A percentile compares a stretch with the other conserved stretches of the same genome.
phyloP scores from a whole-genome alignment of 75 land plant genomes.

The Adiantum capillusveneris region DNA sequence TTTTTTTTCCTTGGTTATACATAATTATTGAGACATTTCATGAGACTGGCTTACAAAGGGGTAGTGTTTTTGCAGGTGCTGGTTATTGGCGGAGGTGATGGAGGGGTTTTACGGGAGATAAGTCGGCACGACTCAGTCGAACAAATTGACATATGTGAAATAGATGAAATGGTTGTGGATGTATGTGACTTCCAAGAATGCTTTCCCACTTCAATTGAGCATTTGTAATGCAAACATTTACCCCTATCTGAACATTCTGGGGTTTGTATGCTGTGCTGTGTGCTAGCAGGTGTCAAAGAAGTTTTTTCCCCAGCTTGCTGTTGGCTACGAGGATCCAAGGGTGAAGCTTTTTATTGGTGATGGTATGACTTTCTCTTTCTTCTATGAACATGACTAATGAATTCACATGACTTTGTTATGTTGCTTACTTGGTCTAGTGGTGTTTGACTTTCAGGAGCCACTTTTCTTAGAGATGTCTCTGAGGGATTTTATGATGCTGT shows the following conservation, averaged over 20 bases:
- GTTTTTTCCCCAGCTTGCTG: slow-evolving; percentile 75
- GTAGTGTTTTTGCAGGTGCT: slow-evolving; percentile 56
- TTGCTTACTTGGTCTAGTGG: too few relatives aligned
- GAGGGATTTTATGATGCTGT: slow-evolving; percentile 93
- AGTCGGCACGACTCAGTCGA: slow-evolving; percentile 54
- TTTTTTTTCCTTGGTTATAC: not conserved
- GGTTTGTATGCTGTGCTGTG: not conserved
- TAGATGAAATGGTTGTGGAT: slow-evolving; percentile 63
- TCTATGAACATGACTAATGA: too few relatives aligned
- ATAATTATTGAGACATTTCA: not conserved
- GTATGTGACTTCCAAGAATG: slow-evolving; percentile 15
- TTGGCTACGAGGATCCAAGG: slow-evolving; percentile 87
- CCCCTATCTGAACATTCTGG: not conserved
- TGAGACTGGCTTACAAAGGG: not conserved
- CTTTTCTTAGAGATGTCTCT: slow-evolving; percentile 59
- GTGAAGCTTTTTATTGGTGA: slow-evolving; percentile 81
- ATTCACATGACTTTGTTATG: too few relatives aligned
- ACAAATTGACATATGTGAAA: slow-evolving; percentile 64
- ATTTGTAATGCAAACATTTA: not conserved
- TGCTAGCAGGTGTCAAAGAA: slow-evolving; percentile 70
- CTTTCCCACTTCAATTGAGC: not conserved
- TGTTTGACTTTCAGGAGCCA: slow-evolving; percentile 52
- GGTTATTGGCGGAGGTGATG: slow-evolving; percentile 74
- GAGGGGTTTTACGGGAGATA: slow-evolving; percentile 62
- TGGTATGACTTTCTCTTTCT: slow-evolving; percentile 52